Percentiles rank a stretch among this genome's conserved stretches.
These are phyloP conservation scores for Elsinoe batatas DNA, from an alignment of 2,329 filamentous ascomycete species.

Conservation along the genomic window DNA sequence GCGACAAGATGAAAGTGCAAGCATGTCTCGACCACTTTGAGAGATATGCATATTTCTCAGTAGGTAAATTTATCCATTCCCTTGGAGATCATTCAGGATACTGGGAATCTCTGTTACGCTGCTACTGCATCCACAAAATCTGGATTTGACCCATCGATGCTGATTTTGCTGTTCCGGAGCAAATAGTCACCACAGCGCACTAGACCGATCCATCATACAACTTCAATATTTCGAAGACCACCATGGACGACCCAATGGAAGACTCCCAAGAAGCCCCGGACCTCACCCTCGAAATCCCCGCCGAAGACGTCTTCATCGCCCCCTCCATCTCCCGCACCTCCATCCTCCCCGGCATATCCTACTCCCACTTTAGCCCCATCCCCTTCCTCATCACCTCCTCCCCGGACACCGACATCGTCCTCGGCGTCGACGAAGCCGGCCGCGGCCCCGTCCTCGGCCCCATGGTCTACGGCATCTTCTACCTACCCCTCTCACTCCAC, in stretches of 20 bases:
- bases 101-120: no score
- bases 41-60: background rate
- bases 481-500: conserved; percentile 54
- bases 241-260: conserved; percentile 25
- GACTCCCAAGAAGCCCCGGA: conserved; percentile 24
- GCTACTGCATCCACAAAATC: no score
- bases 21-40: background rate
- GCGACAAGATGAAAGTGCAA: background rate
- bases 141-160: no score
- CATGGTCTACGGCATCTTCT: conserved; percentile 63
- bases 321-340: conserved; percentile 35
- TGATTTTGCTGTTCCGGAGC: no score
- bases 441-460: conserved; percentile 78
- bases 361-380: conserved; percentile 39
- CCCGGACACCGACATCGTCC: conserved; percentile 53
- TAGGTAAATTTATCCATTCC: background rate
- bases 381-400: conserved; percentile 32
- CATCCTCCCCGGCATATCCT: conserved; percentile 36
- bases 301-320: conserved; percentile 35
- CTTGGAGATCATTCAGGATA: no score
- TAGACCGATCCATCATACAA: background rate
- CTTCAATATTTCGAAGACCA: background rate
- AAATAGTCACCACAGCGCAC: background rate
- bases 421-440: conserved; percentile 90
- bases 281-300: conserved; percentile 26